Base-by-base conservation (phyloP, 495 filamentous ascomycete species). In the Aspergillus baeticus region DNA sequence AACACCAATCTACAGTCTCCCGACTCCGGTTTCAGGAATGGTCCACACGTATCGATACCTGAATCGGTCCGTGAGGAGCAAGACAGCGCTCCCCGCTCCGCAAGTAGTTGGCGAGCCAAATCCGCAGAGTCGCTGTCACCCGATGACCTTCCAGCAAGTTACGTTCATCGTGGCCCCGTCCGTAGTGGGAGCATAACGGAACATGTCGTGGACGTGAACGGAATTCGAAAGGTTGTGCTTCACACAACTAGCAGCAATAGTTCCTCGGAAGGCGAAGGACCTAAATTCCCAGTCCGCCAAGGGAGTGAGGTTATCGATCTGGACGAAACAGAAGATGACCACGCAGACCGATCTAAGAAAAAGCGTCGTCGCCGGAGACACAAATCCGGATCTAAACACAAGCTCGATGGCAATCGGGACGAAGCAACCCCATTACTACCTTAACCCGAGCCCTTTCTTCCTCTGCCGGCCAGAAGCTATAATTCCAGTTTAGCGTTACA, bases 121-220 rank as follows among this genome's bases (percentile, higher is more conserved):
- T 81, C 78, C 10, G 13, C 49, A 42, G 49, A 33, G 1, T 62
- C 70, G n/a, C 67, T 70, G 31, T 72, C 70, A 18, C 62, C 55
- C 14, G 58, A 60, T 6, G 55, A 61, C 11, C 47, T 51, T 20
- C 13, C 55, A 34, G 35, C 39, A 49, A 57, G 47, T 22, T 84
- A 82, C 48, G 52, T 59, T 10, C 67, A 69, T 41, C 76, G 77
- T 42, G 78, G 79, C 10, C 76, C 80, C 34, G 87, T 88, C 0
- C 83, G 90, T 34, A 92, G 87, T 61, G 92, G 92, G 10, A 92
- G 87, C 69, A 96, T 96, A 63, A 93, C 90, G 0, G 91, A 96
- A 70, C 91, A 92, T 63, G 80, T 92, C 17, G 74, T 95, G 35
- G 90, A 96, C 66, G 77, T 87, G 10, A 87, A 88, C 41, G 91